These are phyloP conservation scores for Shiraia sp. DNA, from an alignment of 2,329 filamentous ascomycete species.

Conservation along the genomic window DNA sequence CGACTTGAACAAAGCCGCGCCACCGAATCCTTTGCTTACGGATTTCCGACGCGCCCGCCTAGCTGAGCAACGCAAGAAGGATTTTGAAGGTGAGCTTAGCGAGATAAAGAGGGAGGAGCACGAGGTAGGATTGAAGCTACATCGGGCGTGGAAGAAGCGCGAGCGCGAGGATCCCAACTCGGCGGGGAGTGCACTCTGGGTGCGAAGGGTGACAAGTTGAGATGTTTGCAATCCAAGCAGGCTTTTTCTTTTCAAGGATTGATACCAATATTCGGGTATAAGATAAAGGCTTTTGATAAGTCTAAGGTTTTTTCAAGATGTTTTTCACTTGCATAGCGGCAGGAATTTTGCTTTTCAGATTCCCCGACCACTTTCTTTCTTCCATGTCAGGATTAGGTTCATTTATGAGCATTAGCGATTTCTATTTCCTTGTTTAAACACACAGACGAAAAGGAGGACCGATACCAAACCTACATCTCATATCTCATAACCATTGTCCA, in stretches of 20 bases:
- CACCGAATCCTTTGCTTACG: constrained; percentile 44
- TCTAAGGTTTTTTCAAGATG: not conserved
- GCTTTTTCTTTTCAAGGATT: not conserved
- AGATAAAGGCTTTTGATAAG: not conserved
- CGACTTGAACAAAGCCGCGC: constrained; percentile 40
- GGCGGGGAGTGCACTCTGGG: constrained; percentile 43
- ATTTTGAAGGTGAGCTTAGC: constrained; percentile 42
- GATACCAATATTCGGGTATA: not conserved
- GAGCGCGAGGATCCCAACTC: constrained; percentile 42
- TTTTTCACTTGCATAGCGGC: not conserved
- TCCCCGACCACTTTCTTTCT: too few species aligned
- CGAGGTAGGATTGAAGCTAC: constrained; percentile 46
- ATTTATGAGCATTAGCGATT: too few species aligned
- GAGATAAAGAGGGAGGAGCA: constrained; percentile 45
- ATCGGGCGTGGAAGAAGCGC: constrained; percentile 45
- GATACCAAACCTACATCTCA: too few species aligned
- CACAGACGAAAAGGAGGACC: too few species aligned
- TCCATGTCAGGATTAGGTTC: too few species aligned
- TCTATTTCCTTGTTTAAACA: too few species aligned
- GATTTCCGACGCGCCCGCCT: constrained; percentile 41
- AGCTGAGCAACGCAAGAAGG: constrained; percentile 40
- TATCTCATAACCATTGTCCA: too few species aligned
- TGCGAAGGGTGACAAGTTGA: constrained; percentile 41
- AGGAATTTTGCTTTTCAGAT: too few species aligned
- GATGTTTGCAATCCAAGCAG: not conserved